phyloP scores from a whole-genome alignment of 768 basidiomycete species.

The Polyporus arcularius region DNA sequence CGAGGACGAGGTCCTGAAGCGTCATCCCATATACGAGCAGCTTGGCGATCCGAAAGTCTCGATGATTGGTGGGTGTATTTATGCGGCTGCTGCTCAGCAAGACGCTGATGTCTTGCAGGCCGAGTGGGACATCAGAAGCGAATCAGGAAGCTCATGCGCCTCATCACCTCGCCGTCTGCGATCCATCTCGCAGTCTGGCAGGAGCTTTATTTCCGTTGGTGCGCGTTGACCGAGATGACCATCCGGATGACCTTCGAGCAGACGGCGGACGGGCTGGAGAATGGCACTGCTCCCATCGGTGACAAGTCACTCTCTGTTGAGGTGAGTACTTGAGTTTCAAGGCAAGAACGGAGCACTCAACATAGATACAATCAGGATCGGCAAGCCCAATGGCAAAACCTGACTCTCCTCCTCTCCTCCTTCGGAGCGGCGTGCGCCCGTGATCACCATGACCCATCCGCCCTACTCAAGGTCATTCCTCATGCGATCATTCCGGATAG shows the following conservation, averaged over 20 bases:
- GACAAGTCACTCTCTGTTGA: slow-evolving; percentile 42
- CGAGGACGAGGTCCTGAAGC: slow-evolving; percentile 65
- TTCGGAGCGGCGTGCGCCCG: slow-evolving; percentile 66
- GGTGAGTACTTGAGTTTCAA: slow-evolving; percentile 26
- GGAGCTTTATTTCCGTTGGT: slow-evolving; percentile 81
- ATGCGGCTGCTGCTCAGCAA: background rate
- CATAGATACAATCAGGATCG: slow-evolving; percentile 51
- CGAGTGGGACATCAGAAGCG: slow-evolving; percentile 82
- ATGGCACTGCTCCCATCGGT: slow-evolving; percentile 31
- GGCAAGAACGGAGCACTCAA: slow-evolving; percentile 12
- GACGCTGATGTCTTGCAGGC: slow-evolving; percentile 41
- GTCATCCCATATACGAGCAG: slow-evolving; percentile 76
- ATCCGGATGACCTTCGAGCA: slow-evolving; percentile 37
- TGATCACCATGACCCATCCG: slow-evolving; percentile 51
- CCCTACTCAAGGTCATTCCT: slow-evolving; percentile 57
- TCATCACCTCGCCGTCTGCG: slow-evolving; percentile 61
- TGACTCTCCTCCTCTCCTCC: slow-evolving; percentile 75
- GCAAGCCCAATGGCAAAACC: slow-evolving; percentile 82
- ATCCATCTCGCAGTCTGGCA: slow-evolving; percentile 82
- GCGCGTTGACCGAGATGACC: slow-evolving; percentile 59
- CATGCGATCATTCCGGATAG: slow-evolving; percentile 65
- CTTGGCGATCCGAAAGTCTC: slow-evolving; percentile 74
- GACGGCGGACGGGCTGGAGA: slow-evolving; percentile 30
- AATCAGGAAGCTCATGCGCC: slow-evolving; percentile 67
- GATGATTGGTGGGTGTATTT: slow-evolving; percentile 58